Conservation (phyloP, 805 yeast species). For the Starmerella floris region DNA sequence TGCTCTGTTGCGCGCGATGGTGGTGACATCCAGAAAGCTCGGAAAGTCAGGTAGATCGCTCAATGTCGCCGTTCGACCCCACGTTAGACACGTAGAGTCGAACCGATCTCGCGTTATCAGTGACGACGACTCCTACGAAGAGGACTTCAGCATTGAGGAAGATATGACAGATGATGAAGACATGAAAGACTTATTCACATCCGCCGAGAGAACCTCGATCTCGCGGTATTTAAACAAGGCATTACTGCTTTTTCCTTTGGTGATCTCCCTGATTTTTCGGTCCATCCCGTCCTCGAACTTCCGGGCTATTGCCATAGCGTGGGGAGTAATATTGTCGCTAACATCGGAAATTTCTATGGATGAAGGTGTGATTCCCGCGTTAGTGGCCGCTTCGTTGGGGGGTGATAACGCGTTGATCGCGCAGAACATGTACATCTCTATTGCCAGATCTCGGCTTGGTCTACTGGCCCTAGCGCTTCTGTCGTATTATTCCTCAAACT, state of each 20-base stretch:
- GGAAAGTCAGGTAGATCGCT: no score
- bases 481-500: slow-evolving; percentile 4
- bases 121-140: neutral
- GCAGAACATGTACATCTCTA: slow-evolving; percentile 17
- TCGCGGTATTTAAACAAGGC: slow-evolving; percentile 7
- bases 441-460: slow-evolving; percentile 18
- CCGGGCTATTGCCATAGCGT: slow-evolving; percentile 12
- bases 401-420: slow-evolving; percentile 12
- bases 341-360: slow-evolving; percentile 17
- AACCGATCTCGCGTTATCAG: no score
- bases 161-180: slow-evolving; percentile 1
- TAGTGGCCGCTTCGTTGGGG: slow-evolving; percentile 14
- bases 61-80: no score
- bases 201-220: slow-evolving; percentile 2
- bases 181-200: neutral
- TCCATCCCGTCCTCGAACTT: slow-evolving; percentile 13
- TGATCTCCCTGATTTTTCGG: slow-evolving; percentile 7
- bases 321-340: slow-evolving; percentile 14
- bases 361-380: slow-evolving; percentile 17
- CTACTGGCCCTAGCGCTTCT: slow-evolving; percentile 11
- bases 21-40: no score
- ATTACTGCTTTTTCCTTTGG: slow-evolving; percentile 11
- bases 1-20: no score
- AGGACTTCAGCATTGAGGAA: neutral
- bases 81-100: no score